Evolutionary conservation across 2,329 filamentous ascomycete species (phyloP).

Genomic region (Trichoderma aggressivum): DNA sequence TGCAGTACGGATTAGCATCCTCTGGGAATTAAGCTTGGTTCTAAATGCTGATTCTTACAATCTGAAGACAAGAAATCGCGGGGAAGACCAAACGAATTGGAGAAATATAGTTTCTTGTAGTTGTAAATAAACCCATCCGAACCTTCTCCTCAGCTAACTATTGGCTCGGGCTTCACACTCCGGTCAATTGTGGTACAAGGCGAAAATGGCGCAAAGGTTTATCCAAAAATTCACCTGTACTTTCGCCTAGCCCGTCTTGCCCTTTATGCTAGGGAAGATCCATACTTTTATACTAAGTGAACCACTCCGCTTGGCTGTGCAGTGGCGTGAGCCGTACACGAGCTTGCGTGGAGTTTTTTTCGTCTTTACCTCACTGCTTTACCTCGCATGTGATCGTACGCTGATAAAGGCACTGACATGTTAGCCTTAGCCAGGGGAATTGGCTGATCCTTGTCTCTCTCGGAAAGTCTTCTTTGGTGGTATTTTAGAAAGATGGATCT

Average conservation of each 20-base stretch:
- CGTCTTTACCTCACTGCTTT: neutral
- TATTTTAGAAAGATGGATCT: neutral
- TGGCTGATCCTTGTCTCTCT: neutral
- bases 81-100: neutral
- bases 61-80: neutral
- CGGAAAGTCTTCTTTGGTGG: neutral
- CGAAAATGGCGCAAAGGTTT: neutral
- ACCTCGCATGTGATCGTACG: neutral
- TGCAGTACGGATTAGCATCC: neutral
- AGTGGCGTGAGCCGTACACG: neutral
- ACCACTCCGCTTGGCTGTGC: neutral
- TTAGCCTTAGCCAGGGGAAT: neutral
- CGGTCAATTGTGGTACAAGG: neutral
- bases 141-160: neutral
- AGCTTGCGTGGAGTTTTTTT: neutral
- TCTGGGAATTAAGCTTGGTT: neutral
- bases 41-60: neutral
- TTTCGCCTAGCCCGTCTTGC: neutral
- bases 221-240: neutral
- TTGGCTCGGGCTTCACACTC: neutral
- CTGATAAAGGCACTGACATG: neutral
- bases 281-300: neutral
- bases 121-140: neutral
- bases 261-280: neutral
- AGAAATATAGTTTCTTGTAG: neutral